Evolutionary conservation across 2,329 filamentous ascomycete genomes (phyloP), one percentile per base, ranked within the genome.

Genomic region (Torrubiellomyces zombiae): DNA sequence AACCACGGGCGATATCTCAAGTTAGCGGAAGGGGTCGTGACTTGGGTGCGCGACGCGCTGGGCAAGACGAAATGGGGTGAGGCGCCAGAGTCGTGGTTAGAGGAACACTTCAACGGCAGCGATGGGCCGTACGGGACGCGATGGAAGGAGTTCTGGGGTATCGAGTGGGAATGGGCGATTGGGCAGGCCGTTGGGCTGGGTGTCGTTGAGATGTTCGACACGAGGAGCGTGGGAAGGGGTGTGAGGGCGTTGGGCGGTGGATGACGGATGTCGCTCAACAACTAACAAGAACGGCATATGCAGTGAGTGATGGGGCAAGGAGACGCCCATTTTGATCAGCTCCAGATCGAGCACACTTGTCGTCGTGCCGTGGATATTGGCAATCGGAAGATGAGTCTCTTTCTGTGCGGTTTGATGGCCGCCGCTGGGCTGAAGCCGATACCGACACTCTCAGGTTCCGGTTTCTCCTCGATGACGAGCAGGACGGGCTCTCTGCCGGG

Each of bases 131-230:
- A 50, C 28, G 49, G 50, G 2, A 32, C 40, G 24, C 36, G 50
- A 42, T 83, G 78, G 78, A 73, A 62, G 42, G 60, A 67, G 16
- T 78, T 80, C 33, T 66, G 67, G 39, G 78, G 78, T 0, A 47
- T 81, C 31, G 51, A 62, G 21, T 83, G 81, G 46, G 63, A 75
- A 30, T 83, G 74, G 73, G 58, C 78, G 10, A 43, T 83, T 20
- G 70, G 65, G 20, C 75, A 82, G 45, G 76, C 74, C 21, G 58
- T 79, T 14, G 78, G 76, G 0, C 58, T 70, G 15, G 78, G 78
- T 2, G 41, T 75, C 10, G 62, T 82, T 4, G 77, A 85, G 47
- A 51, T 79, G 9, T 85, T 85, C 44, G 67, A 80, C 40, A 83
- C 77, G 9, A 60, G 72, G 9, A 76, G 68, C 38, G 74, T 82